Base-by-base conservation (phyloP, 179 eudicot genomes). In the Carnegiea gigantea region DNA sequence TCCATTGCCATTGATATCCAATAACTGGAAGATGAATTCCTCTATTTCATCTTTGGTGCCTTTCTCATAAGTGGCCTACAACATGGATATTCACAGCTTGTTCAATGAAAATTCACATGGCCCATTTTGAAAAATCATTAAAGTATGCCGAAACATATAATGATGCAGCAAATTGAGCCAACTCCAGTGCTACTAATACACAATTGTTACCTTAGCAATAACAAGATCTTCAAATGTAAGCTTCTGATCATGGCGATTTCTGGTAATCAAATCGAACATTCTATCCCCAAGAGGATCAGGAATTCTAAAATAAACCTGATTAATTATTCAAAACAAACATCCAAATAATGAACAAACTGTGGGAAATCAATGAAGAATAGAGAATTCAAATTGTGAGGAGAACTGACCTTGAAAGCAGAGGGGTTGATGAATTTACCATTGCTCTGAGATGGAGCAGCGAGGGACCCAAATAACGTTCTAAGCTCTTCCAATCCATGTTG, bases 1-100 rank as follows among this genome's bases (percentile, higher is more conserved):
- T 62, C 92, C 98, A 87, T 94, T 95, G 49, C 83, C 93, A 82
- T 79, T 85, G 48, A 91, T 90, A 90, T 95, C 98, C 77, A 90
- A 73, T 77, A 95, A 80, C 77, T 88, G 92, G 85, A 84, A 91
- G n/a, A 94, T 85, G 84, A 91, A 93, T 70, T 92, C 94, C 81
- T 93, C 97, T 73, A 92, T 91, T 82, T 95, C 99, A 84, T 89
- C 89, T 75, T 83, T 93, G 21, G 93, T 89, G 77, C 98, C 99
- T 84, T 93, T 95, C 87, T 95, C 99, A 80, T 95, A 95, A 48
- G 89, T 90, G 49, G 89, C 98, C 99, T 95, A 82, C 80, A 86
- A 83, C 76, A 82, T 51, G 62, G 30, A 72, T 59, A 54, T 53
- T 18, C 71, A 70, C 0, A 82, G 15, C 73, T 73, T 53, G 53